Evolutionary conservation across 2,329 filamentous ascomycete genomes (phyloP), one percentile per base, ranked within the genome.

Genomic region (Botrytis fabae): DNA sequence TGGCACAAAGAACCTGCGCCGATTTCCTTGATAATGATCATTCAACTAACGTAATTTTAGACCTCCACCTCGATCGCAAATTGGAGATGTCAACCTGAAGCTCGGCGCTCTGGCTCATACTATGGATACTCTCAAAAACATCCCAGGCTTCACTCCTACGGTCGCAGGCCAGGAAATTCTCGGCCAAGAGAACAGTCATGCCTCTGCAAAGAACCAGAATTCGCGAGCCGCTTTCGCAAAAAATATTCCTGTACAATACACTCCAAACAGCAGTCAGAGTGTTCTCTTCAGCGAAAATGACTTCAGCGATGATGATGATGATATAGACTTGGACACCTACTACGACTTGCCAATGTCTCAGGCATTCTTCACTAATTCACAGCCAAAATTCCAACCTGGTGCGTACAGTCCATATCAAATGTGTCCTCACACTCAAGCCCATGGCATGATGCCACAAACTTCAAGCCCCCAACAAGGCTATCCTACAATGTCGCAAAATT

Each of bases 261-360:
- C 35, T 68, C 16, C 48, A 18, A 9, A 42, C 16, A 68, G 8
- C 12, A 42, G 25, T 18, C 9, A 40, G 0, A 25, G 32, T 57
- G 35, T 57, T 20, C 48, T 28, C 18, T 57, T 68, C 35, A 42
- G n/a, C 22, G 48, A 68, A 18, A 38, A 68, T 68, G 48, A 68
- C 22, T 68, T 57, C 28, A 57, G 65, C n/a, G 65, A 68, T 42
- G 48, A 68, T 38, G 48, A 68, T 38, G 48, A 68, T 22, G 40
- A 57, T 32, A 42, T 68, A 42, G 65, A 68, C 25, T 38, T 68
- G 16, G 65, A 57, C 40, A 32, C 48, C 38, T 25, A 42, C 28
- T 68, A 57, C 6, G 48, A 28, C 28, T 57, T 68, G 18, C 35
- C 48, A 35, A 57, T 57, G 48, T 57, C 65, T 68, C 46, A 68